Conservation (phyloP, 257 asterid species). For the Petrea volubilis region DNA sequence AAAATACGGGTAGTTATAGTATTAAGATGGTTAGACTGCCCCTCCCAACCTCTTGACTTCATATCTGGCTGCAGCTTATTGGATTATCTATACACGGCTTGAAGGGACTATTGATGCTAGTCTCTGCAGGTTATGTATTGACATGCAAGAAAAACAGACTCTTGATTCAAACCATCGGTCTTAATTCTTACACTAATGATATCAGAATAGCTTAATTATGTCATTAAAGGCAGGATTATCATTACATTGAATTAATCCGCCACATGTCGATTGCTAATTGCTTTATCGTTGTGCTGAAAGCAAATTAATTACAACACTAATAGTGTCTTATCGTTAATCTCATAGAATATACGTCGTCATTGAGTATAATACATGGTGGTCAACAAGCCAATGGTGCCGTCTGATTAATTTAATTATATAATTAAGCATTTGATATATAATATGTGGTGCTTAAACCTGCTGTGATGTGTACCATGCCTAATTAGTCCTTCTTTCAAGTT, state of each 20-base stretch:
- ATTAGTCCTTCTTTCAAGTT: neutral
- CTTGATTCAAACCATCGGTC: neutral
- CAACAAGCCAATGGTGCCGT: neutral
- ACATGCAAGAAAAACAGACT: neutral
- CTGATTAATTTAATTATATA: too few relatives aligned
- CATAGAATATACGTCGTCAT: neutral
- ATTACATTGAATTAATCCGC: neutral
- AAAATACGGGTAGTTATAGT: too few relatives aligned
- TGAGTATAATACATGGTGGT: conserved; percentile 10
- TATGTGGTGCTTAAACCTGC: conserved; percentile 25
- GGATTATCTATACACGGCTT: neutral
- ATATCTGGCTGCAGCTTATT: too few relatives aligned
- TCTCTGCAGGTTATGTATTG: neutral
- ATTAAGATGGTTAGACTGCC: too few relatives aligned
- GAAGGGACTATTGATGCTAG: neutral
- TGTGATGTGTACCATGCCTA: neutral
- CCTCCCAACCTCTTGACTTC: too few relatives aligned
- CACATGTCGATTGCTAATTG: neutral
- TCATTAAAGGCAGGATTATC: neutral
- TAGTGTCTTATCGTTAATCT: neutral
- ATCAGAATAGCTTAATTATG: neutral
- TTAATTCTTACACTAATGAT: neutral
- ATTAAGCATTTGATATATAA: too few relatives aligned
- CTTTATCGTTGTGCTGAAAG: neutral
- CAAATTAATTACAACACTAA: neutral